These are phyloP conservation scores for Blakeslea trispora DNA, from an alignment of 371 early-diverging fungal genomes.

Conservation along the genomic window DNA sequence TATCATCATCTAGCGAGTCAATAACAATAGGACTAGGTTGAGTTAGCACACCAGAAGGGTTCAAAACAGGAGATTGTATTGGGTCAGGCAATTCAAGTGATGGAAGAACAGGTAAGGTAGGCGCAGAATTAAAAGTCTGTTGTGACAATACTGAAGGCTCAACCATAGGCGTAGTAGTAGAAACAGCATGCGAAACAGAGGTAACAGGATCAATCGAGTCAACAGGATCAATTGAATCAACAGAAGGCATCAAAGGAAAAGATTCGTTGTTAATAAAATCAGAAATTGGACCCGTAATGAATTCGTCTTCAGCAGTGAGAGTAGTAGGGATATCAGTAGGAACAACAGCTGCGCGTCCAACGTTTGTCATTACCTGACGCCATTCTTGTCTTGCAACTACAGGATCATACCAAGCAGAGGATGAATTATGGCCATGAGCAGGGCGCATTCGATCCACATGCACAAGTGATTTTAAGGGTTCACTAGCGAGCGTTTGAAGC, in stretches of 20 bases:
- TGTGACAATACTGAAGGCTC: background rate
- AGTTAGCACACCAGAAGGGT: background rate
- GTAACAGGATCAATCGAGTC: conserved; percentile 1
- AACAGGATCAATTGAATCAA: conserved; percentile 1
- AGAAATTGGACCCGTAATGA: background rate
- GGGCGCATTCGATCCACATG: conserved; percentile 11
- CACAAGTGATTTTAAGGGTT: conserved; percentile 9
- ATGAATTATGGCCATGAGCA: conserved; percentile 5
- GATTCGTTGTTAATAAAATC: background rate
- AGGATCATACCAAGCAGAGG: conserved; percentile 15
- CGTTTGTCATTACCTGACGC: background rate
- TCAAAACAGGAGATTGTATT: background rate
- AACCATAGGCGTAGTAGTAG: background rate
- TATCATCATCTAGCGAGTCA: background rate
- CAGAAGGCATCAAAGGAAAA: background rate
- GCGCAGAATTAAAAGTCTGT: background rate
- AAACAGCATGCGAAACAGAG: background rate
- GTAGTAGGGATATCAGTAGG: background rate
- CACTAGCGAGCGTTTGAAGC: conserved; percentile 9
- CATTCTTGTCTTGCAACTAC: background rate
- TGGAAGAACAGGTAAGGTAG: background rate
- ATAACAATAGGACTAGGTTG: background rate
- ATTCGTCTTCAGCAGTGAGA: background rate
- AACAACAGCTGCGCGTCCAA: background rate
- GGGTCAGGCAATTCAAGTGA: background rate